Base-by-base conservation (phyloP, 495 filamentous ascomycete species). In the Cairneyella variabilis region DNA sequence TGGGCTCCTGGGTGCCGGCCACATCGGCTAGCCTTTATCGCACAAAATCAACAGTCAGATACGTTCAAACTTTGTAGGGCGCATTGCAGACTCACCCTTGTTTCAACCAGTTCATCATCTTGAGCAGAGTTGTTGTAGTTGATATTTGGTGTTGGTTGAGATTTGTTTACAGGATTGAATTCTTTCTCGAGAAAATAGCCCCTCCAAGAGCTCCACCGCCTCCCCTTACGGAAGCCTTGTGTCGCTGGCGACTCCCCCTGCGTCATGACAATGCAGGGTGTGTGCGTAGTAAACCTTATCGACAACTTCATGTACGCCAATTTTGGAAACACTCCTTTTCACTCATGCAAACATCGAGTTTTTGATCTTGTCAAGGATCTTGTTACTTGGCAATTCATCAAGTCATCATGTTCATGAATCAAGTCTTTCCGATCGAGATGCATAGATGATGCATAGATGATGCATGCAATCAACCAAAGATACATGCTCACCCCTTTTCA, bases 1-100 rank as follows among this genome's bases (percentile, higher is more conserved):
- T 88, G 53, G 93, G 95, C 75, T 98, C 93, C 68, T 91, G 85
- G 51, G 91, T 96, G 70, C 93, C 93, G 51, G 90, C 90, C 59
- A 95, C 90, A 68, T 90, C 84, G 66, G 92, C 88, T 68, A 96
- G 76, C 70, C 91, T 96, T 59, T 43, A 17, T 47, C n/a, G 25
- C 44, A 66, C 48, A 40, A 57, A 23, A 32, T 39, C 4, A 49
- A n/a, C 20, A 47, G 48, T 56, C 47, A 64, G 50, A 39, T 10
- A 48, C 44, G 21, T 27, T 18, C 22, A 14, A n/a, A 28, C 9
- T 25, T 21, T n/a, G 37, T 45, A 23, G 39, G 48, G 36, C 14
- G 26, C 14, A 20, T 40, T 49, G 42, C 17, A 22, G 25, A 72
- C 83, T 56, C 76, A 86, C 85, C 80, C 78, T 60, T 84, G 79